Evolutionary conservation across 192 early-diverging fungal genomes (phyloP), one percentile per base, ranked within the genome.

Genomic region (Coemansia sp.): DNA sequence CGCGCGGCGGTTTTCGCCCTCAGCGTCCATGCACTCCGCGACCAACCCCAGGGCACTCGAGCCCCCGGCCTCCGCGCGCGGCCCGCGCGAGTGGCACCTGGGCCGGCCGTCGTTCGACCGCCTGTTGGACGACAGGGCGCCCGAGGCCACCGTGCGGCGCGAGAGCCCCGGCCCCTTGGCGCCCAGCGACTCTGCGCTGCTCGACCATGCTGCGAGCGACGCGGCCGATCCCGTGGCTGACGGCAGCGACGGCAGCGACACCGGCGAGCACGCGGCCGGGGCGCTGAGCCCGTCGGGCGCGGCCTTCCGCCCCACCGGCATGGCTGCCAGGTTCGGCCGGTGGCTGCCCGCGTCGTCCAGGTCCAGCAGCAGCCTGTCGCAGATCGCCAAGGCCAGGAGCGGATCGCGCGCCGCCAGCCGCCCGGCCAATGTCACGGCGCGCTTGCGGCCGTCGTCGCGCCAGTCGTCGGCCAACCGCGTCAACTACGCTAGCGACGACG

Each of bases 401-500:
- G 53, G 68, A 39, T n/a, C 62, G 36, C 77, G 69, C 9, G 65
- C 53, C 23, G 65, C 66, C 20, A 66, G 57, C 12, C 47, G 47
- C 11, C 47, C 47, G 21, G 4, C 47, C 23, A 50, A 50, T 13
- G 47, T 50, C 21, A 25, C 47, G 21, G 47, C 23, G 6, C 68
- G 73, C 6, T 47, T 80, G 63, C 72, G 77, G 7, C 77, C 77
- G 33, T 80, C 77, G 9, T 80, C 77, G 36, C 77, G 77, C 45
- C 72, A 80, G 60, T 80, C 77, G 26, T 56, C 48, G 2, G 23
- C 47, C 10, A 79, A 53, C 33, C 72, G 69, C 52, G 59, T 61
- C 35, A 70, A 62, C 61, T 63, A 77, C 41, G 62, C 59, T 16
- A 65, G 69, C 56, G 77, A 75, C 23, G 77, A 80, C 21, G 69